These are phyloP conservation scores for Ogataea parapolymorpha DNA, from an alignment of 805 yeast genomes.

Conservation along the genomic window DNA sequence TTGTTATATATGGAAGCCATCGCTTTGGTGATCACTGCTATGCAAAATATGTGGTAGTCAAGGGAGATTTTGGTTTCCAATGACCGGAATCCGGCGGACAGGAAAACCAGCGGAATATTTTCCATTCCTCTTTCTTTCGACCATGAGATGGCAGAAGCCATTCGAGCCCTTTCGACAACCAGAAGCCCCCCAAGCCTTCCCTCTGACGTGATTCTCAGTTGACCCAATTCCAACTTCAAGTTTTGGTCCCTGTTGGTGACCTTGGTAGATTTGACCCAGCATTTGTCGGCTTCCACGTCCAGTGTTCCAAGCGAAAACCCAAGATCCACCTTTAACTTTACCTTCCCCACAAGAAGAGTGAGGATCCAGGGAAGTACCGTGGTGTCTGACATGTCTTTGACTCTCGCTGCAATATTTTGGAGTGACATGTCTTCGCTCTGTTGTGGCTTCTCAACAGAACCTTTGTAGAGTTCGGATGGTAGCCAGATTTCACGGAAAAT, in stretches of 20 bases:
- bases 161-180: conserved; percentile 43
- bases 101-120: conserved; percentile 64
- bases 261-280: conserved; percentile 71
- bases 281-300: conserved; percentile 48
- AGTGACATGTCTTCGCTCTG: conserved; percentile 1
- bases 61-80: conserved; percentile 63
- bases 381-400: conserved; percentile 57
- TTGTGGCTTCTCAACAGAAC: conserved; percentile 12
- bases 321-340: conserved; percentile 61
- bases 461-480: conserved; percentile 41
- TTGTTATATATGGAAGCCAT: conserved; percentile 66
- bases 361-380: conserved; percentile 74
- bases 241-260: conserved; percentile 68
- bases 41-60: conserved; percentile 82
- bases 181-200: conserved; percentile 82
- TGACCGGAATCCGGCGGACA: conserved; percentile 53
- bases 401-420: conserved; percentile 41
- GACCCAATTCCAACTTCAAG: conserved; percentile 57
- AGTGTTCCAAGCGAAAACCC: conserved; percentile 81
- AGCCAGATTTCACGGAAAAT: conserved; percentile 82
- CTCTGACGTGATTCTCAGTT: conserved; percentile 48
- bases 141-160: conserved; percentile 74
- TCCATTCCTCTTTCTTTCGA: conserved; percentile 39
- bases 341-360: conserved; percentile 51
- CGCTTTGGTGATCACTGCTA: conserved; percentile 49